Conservation (phyloP, 345 rosid genomes). For the Nephelium lappaceum region DNA sequence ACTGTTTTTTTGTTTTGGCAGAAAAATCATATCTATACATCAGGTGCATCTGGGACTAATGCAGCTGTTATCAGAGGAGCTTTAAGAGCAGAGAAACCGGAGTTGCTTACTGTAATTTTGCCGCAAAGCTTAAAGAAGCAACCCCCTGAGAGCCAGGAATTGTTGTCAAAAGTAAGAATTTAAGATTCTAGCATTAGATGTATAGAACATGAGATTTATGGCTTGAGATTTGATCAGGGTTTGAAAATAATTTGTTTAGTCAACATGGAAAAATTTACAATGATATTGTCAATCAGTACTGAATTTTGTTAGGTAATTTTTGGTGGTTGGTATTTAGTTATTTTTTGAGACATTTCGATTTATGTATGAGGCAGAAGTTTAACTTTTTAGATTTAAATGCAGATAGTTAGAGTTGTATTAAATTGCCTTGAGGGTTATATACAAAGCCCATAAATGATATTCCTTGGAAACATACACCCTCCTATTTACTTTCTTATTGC, state of each 20-base stretch:
- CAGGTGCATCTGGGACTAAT: slow-evolving; percentile 62
- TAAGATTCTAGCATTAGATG: background rate
- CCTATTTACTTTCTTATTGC: too few species aligned
- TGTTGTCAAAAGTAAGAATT: slow-evolving; percentile 65
- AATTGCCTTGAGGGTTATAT: too few species aligned
- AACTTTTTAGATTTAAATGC: too few species aligned
- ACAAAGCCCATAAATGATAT: too few species aligned
- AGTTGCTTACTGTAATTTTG: slow-evolving; percentile 82
- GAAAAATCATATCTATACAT: slow-evolving; percentile 98
- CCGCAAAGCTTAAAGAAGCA: slow-evolving; percentile 89
- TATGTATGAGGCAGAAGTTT: too few species aligned
- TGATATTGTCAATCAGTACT: too few species aligned
- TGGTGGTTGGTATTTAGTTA: background rate
- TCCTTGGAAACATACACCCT: too few species aligned
- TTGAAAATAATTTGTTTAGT: background rate
- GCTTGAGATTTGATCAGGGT: background rate
- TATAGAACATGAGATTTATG: background rate
- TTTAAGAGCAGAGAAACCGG: slow-evolving; percentile 91
- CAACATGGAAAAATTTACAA: background rate
- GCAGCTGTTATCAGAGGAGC: slow-evolving; percentile 99
- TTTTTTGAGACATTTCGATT: background rate
- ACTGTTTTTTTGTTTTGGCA: slow-evolving; percentile 38
- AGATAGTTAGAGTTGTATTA: too few species aligned
- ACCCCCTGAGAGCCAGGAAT: slow-evolving; percentile 92
- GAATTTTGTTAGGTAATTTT: background rate